Evolutionary conservation across 768 basidiomycete species (phyloP).

Genomic region (Tricholoma sp.): DNA sequence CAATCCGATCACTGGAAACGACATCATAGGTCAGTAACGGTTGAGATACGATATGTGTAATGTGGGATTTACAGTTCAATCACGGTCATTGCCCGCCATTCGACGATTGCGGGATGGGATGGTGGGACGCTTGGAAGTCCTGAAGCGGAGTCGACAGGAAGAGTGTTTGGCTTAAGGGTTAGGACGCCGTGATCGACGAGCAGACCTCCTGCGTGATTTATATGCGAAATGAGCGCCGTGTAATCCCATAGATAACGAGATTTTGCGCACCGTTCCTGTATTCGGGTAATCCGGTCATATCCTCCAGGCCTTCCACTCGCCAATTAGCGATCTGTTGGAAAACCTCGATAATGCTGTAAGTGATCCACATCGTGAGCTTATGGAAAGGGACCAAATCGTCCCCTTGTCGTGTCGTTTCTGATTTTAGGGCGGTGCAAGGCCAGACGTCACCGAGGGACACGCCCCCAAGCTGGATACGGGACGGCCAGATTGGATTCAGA

Average conservation of each 20-base stretch:
- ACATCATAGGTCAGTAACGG: neutral
- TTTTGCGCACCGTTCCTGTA: conserved; percentile 75
- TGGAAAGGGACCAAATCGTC: conserved; percentile 89
- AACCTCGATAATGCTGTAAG: conserved; percentile 84
- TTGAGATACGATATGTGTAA: neutral
- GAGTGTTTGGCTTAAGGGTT: conserved; percentile 49
- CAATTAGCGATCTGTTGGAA: conserved; percentile 74
- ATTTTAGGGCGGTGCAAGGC: conserved; percentile 61
- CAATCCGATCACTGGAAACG: conserved; percentile 70
- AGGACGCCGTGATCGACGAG: conserved; percentile 82
- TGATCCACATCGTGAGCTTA: conserved; percentile 92
- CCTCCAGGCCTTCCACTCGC: conserved; percentile 75
- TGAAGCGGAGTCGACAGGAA: conserved; percentile 46
- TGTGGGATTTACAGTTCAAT: conserved; percentile 67
- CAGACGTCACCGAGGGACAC: conserved; percentile 89
- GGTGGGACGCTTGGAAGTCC: conserved; percentile 62
- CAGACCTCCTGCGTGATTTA: conserved; percentile 60
- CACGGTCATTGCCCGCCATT: conserved; percentile 96
- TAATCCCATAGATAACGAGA: neutral
- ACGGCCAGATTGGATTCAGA: conserved; percentile 87
- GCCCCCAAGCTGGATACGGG: conserved; percentile 60
- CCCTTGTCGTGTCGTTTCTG: conserved; percentile 34
- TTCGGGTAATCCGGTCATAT: conserved; percentile 91
- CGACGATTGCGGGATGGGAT: conserved; percentile 87
- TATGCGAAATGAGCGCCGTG: neutral